phyloP scores from a whole-genome alignment of 495 filamentous ascomycete genomes.

The Hypoxylon cercidicola region DNA sequence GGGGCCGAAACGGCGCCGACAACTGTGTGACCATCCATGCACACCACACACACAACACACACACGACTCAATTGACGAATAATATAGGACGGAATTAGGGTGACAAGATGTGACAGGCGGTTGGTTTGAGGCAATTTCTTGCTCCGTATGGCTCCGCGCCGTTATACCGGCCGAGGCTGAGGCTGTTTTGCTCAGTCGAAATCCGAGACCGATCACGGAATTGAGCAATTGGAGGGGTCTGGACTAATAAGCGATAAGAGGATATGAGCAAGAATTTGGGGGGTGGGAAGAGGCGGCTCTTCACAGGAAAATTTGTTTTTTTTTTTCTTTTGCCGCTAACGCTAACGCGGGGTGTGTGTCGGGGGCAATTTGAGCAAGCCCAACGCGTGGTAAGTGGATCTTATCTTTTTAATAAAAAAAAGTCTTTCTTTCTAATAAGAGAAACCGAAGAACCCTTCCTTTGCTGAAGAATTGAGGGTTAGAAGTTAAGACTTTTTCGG shows the following conservation, averaged over 20 bases:
- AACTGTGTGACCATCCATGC: constrained; percentile 54
- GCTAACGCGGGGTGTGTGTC: constrained; percentile 34
- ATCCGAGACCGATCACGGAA: constrained; percentile 45
- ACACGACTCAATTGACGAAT: constrained; percentile 40
- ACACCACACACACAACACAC: constrained; percentile 9
- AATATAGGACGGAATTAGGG: constrained; percentile 33
- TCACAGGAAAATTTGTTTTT: constrained; percentile 34
- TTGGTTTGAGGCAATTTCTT: constrained; percentile 36
- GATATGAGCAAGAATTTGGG: constrained; percentile 16
- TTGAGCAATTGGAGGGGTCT: constrained; percentile 39
- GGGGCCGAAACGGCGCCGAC: constrained; percentile 50
- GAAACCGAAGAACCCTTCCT: background rate
- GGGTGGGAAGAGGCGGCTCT: constrained; percentile 23
- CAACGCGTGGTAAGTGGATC: constrained; percentile 31
- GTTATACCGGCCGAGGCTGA: constrained; percentile 38
- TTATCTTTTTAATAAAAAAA: constrained; percentile 12
- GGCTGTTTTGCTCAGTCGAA: constrained; percentile 24
- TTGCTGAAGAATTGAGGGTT: no score
- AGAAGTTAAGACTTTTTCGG: background rate
- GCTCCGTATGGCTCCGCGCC: constrained; percentile 37
- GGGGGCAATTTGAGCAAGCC: constrained; percentile 2
- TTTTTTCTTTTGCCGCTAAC: constrained; percentile 27
- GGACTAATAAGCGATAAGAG: constrained; percentile 39
- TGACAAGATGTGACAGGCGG: constrained; percentile 40
- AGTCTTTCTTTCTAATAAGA: background rate